phyloP scores from a whole-genome alignment of 2,329 filamentous ascomycete species.

The Monosporascus sp. region DNA sequence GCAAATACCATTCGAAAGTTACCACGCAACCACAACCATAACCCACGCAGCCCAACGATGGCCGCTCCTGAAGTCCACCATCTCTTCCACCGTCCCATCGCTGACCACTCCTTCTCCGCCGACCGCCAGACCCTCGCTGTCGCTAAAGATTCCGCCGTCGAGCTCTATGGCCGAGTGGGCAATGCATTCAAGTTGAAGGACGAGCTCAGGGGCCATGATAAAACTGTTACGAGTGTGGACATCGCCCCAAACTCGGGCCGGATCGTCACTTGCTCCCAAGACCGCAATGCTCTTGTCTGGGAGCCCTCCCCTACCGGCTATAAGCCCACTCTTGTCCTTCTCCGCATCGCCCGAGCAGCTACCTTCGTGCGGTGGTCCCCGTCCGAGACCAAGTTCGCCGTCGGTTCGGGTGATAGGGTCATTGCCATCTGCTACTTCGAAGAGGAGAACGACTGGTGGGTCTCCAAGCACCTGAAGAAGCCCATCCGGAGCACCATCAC shows the following conservation, averaged over 20 bases:
- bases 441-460: slow-evolving; percentile 99
- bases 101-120: slow-evolving; percentile 95
- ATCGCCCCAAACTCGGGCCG: slow-evolving; percentile 86
- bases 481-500: slow-evolving; percentile 97
- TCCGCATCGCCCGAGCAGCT: slow-evolving; percentile 93
- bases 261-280: slow-evolving; percentile 97
- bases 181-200: slow-evolving; percentile 78
- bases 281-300: slow-evolving; percentile 97
- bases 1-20: too few species aligned
- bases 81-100: slow-evolving; percentile 92
- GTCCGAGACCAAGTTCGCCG: slow-evolving; percentile 94
- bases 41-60: slow-evolving; percentile 49
- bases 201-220: slow-evolving; percentile 94
- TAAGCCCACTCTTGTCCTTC: slow-evolving; percentile 93
- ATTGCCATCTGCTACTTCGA: slow-evolving; percentile 99
- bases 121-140: slow-evolving; percentile 87
- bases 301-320: slow-evolving; percentile 88
- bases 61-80: slow-evolving; percentile 86
- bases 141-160: slow-evolving; percentile 81
- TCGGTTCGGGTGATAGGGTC: slow-evolving; percentile 89
- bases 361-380: slow-evolving; percentile 98
- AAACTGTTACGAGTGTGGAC: slow-evolving; percentile 92
- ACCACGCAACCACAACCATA: too few species aligned
- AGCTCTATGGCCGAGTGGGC: slow-evolving; percentile 75
- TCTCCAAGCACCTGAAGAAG: slow-evolving; percentile 99